Conservation (phyloP, 2,329 filamentous ascomycete genomes). For the Madurella fahalii region DNA sequence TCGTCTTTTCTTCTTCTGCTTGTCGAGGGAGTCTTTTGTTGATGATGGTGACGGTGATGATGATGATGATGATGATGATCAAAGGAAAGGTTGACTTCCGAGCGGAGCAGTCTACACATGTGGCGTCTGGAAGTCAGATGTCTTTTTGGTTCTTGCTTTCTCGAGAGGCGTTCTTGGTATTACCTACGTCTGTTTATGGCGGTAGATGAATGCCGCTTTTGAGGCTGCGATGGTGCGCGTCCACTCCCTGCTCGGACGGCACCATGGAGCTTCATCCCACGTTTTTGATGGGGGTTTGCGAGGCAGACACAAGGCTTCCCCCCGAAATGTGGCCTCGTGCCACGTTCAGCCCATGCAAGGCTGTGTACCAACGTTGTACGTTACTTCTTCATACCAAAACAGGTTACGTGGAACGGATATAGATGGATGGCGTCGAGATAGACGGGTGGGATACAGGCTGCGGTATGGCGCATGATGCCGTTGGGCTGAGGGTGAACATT, state of each 20-base stretch:
- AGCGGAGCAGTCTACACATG: not conserved
- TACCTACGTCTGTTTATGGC: not conserved
- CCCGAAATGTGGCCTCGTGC: not conserved
- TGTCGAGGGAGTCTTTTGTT: not conserved
- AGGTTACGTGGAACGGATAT: too few relatives aligned
- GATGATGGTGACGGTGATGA: not conserved
- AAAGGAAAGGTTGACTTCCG: not conserved
- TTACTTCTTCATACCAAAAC: constrained; percentile 1
- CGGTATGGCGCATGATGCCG: not conserved
- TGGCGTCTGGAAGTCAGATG: too few relatives aligned
- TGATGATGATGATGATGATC: not conserved
- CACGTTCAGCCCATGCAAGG: constrained; percentile 13
- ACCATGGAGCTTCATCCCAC: not conserved
- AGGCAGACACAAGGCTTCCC: not conserved
- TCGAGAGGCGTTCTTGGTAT: not conserved
- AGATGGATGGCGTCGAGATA: too few relatives aligned
- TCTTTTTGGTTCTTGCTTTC: not conserved
- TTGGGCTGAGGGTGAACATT: not conserved
- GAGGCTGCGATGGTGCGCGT: not conserved
- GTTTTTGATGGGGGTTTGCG: not conserved
- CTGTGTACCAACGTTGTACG: constrained; percentile 23
- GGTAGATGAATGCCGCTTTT: not conserved
- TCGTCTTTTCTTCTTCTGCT: not conserved
- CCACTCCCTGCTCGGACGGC: not conserved
- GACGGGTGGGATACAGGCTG: too few relatives aligned